Conservation (phyloP, 192 early-diverging fungal genomes). For the Umbelopsis isabellina region DNA sequence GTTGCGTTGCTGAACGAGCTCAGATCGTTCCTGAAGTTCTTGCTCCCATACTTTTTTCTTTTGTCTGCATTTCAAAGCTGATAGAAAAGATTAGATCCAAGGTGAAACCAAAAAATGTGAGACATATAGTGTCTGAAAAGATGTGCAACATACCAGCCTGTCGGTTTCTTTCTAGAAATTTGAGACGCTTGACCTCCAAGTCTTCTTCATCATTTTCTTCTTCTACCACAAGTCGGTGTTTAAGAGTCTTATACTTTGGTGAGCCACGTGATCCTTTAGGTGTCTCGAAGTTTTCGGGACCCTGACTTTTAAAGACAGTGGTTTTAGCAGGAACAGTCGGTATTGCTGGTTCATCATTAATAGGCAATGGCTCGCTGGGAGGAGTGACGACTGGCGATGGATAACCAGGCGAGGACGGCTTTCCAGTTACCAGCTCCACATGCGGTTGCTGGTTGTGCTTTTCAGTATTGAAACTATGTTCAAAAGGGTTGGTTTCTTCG, state of each 20-base stretch:
- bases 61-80: conserved; percentile 61
- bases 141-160: conserved; percentile 27
- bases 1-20: conserved; percentile 38
- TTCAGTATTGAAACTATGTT: conserved; percentile 5
- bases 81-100: background rate
- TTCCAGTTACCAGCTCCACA: background rate
- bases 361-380: background rate
- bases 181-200: conserved; percentile 38
- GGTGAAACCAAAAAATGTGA: background rate
- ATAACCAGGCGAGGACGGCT: background rate
- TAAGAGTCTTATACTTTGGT: background rate
- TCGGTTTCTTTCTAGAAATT: conserved; percentile 44
- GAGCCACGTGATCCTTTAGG: background rate
- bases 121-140: too few relatives aligned
- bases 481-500: conserved; percentile 4
- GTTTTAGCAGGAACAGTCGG: background rate
- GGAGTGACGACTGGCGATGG: background rate
- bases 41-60: conserved; percentile 59
- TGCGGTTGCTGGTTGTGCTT: too few relatives aligned
- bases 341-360: background rate
- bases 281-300: conserved; percentile 1
- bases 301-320: conserved; percentile 12
- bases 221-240: background rate
- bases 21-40: conserved; percentile 43
- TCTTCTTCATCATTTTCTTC: conserved; percentile 30